These are phyloP conservation scores for Dryas alaskensis DNA, from an alignment of 306 rosid genomes.

Conservation along the genomic window DNA sequence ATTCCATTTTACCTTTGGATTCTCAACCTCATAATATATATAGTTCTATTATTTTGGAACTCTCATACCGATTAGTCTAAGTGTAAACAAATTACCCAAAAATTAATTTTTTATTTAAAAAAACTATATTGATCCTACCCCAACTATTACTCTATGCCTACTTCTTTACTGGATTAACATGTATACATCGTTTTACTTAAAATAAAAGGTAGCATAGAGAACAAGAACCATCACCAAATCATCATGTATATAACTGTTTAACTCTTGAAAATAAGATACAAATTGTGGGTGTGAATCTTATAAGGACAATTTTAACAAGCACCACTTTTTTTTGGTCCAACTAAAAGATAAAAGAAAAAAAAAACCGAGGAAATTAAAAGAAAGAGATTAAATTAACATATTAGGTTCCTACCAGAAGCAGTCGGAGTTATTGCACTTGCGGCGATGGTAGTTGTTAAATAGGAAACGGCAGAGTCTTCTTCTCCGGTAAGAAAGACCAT, in stretches of 20 bases:
- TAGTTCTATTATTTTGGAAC: conserved; percentile 5
- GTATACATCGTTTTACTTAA: too few species aligned
- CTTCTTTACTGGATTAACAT: too few species aligned
- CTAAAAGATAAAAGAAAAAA: background rate
- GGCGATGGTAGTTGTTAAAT: conserved; percentile 19
- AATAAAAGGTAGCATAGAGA: background rate
- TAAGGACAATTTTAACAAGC: background rate
- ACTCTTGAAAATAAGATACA: conserved; percentile 9
- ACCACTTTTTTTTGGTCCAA: background rate
- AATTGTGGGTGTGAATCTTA: conserved; percentile 1
- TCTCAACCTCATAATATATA: conserved; percentile 20
- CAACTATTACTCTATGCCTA: too few species aligned
- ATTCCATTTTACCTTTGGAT: conserved; percentile 29
- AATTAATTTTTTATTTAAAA: background rate
- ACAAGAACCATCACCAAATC: background rate
- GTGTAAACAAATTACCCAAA: background rate
- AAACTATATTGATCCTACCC: too few species aligned
- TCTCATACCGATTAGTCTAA: background rate
- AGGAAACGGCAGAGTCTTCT: conserved; percentile 53
- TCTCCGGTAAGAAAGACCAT: conserved; percentile 51
- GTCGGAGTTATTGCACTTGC: conserved; percentile 25
- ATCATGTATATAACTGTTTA: background rate
- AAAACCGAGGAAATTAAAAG: background rate
- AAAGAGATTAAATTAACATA: background rate
- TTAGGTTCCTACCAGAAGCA: conserved; percentile 42